These are phyloP conservation scores for Boletus pseudo-olivaceus DNA, from an alignment of 768 basidiomycete genomes.

Conservation along the genomic window DNA sequence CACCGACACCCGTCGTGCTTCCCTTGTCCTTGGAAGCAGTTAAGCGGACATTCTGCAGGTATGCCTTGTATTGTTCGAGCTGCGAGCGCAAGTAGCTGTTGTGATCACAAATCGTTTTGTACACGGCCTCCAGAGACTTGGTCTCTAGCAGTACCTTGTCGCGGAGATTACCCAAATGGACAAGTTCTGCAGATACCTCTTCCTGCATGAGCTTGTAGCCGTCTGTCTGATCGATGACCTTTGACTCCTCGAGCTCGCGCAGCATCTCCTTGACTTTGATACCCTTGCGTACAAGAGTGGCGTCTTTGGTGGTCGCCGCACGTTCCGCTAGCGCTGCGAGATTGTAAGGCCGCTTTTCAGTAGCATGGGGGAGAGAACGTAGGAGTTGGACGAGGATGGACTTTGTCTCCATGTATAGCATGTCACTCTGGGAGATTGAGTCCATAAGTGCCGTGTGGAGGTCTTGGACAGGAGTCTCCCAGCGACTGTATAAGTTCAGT, in stretches of 20 bases:
- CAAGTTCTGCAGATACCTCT: conserved; percentile 92
- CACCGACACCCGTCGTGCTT: conserved; percentile 83
- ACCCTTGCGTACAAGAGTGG: conserved; percentile 89
- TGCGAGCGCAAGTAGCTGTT: conserved; percentile 96
- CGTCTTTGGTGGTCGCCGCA: conserved; percentile 97
- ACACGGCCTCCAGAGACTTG: conserved; percentile 90
- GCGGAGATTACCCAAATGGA: conserved; percentile 91
- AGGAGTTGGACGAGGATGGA: conserved; percentile 98
- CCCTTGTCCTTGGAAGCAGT: conserved; percentile 89
- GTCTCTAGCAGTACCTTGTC: conserved; percentile 95
- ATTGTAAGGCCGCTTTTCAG: conserved; percentile 86
- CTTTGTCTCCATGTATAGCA: conserved; percentile 99
- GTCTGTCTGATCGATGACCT: conserved; percentile 78
- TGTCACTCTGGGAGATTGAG: conserved; percentile 94
- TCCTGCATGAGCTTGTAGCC: conserved; percentile 96
- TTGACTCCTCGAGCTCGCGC: conserved; percentile 88
- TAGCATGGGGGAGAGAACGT: conserved; percentile 84
- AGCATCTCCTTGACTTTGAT: conserved; percentile 99
- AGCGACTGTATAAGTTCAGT: conserved; percentile 89
- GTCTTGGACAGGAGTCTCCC: conserved; percentile 99
- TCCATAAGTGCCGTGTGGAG: conserved; percentile 96
- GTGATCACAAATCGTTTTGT: conserved; percentile 99
- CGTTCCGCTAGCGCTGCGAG: conserved; percentile 86
- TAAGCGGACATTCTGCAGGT: conserved; percentile 93
- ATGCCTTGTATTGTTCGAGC: conserved; percentile 99